Percentiles rank a stretch among this genome's conserved stretches.
Evolutionary conservation across 1,284 basidiomycete species (phyloP).

Genomic region (Moesziomyces antarcticus): DNA sequence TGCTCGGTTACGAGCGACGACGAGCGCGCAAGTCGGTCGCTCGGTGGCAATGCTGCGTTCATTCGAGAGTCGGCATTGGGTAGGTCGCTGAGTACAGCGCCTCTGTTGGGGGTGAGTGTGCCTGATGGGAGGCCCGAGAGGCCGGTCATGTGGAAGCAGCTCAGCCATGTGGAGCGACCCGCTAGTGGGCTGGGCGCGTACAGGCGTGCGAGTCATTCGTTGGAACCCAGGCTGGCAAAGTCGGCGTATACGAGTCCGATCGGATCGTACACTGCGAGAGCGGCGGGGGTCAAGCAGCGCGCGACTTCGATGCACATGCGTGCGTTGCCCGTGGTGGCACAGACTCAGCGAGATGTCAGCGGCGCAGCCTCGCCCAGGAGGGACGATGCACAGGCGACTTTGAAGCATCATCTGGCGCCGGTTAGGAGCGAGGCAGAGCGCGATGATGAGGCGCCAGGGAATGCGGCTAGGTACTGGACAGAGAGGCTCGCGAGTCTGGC

Average conservation of each 20-base stretch:
- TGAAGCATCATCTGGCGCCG: conserved; percentile 24
- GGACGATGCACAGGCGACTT: conserved; percentile 18
- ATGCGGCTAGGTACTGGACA: conserved; percentile 33
- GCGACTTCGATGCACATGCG: conserved; percentile 24
- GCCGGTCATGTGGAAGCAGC: conserved; percentile 26
- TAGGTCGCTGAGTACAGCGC: neutral
- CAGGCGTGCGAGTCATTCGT: conserved; percentile 30
- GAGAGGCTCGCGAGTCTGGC: conserved; percentile 37
- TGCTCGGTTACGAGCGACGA: conserved; percentile 28
- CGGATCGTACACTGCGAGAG: conserved; percentile 22
- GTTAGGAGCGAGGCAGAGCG: neutral
- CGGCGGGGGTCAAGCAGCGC: conserved; percentile 25
- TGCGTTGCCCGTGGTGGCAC: conserved; percentile 13
- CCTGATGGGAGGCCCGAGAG: conserved; percentile 13
- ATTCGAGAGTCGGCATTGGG: conserved; percentile 31
- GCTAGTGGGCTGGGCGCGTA: neutral
- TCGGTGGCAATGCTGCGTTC: conserved; percentile 41
- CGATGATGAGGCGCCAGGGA: conserved; percentile 16
- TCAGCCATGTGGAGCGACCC: conserved; percentile 2
- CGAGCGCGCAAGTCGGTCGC: conserved; percentile 25
- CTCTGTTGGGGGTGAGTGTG: conserved; percentile 22
- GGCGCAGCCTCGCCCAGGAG: conserved; percentile 38
- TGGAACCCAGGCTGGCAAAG: conserved; percentile 10
- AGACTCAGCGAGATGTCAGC: conserved; percentile 22
- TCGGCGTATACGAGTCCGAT: conserved; percentile 30